A percentile compares a stretch with the other conserved stretches of the same genome.
These are phyloP conservation scores for Lobulomyces angularis DNA, from an alignment of 192 early-diverging fungal species.

Conservation along the genomic window DNA sequence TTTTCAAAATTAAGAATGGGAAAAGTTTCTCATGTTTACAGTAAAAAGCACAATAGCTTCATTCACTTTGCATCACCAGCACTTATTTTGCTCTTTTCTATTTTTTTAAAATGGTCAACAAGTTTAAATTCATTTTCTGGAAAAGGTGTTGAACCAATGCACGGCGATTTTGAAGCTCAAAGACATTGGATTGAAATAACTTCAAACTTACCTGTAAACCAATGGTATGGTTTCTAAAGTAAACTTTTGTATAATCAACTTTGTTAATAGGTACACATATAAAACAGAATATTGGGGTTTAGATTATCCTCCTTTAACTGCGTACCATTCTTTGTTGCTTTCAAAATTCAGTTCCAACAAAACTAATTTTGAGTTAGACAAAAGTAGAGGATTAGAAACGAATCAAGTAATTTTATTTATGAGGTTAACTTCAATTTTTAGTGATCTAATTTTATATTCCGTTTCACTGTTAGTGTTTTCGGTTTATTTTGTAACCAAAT, in stretches of 20 bases:
- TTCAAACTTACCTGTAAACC: constrained; percentile 48
- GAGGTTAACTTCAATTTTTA: constrained; percentile 63
- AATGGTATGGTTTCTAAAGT: constrained; percentile 85
- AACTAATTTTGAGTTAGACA: constrained; percentile 70
- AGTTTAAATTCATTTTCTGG: constrained; percentile 19
- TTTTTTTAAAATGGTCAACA: background rate
- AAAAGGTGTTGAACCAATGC: constrained; percentile 56
- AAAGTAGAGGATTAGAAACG: constrained; percentile 74
- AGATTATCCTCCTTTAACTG: constrained; percentile 94
- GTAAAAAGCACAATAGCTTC: no score
- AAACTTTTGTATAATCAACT: constrained; percentile 51
- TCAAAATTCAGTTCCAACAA: constrained; percentile 55
- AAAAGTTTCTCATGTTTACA: no score
- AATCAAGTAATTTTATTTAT: constrained; percentile 74
- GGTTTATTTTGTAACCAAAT: constrained; percentile 38
- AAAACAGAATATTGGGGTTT: constrained; percentile 43
- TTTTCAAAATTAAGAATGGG: background rate
- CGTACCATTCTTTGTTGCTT: constrained; percentile 82
- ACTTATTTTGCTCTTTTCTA: no score
- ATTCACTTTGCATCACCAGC: no score
- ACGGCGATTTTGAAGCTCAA: constrained; percentile 96
- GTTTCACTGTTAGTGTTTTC: no score
- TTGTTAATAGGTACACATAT: background rate
- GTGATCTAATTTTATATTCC: constrained; percentile 65
- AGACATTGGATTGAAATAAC: constrained; percentile 98